A percentile compares a stretch with the other conserved stretches of the same genome.
phyloP scores from a whole-genome alignment of 805 yeast genomes.

The Metschnikowia hibisci region DNA sequence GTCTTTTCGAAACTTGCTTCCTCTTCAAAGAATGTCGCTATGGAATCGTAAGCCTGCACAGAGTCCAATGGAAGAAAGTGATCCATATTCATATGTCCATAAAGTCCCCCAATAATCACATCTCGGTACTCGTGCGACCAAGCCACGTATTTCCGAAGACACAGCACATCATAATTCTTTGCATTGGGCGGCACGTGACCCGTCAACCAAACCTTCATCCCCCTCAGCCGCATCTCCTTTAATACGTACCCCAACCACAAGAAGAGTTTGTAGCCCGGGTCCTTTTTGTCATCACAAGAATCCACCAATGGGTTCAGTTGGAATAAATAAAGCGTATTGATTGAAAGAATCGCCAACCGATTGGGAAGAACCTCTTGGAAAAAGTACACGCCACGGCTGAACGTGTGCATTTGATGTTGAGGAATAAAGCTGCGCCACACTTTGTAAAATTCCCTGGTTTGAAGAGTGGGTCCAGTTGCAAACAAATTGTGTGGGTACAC shows the following conservation, averaged over 20 bases:
- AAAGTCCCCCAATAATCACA: slow-evolving; percentile 75
- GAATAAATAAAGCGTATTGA: slow-evolving; percentile 73
- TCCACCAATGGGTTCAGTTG: slow-evolving; percentile 80
- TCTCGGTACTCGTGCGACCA: slow-evolving; percentile 85
- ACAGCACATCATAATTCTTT: slow-evolving; percentile 69
- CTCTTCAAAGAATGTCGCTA: slow-evolving; percentile 18
- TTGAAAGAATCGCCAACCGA: slow-evolving; percentile 70
- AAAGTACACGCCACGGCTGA: slow-evolving; percentile 71
- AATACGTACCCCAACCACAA: slow-evolving; percentile 75
- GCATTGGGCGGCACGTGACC: slow-evolving; percentile 89
- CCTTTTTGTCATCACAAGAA: slow-evolving; percentile 63
- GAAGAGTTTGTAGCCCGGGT: slow-evolving; percentile 77
- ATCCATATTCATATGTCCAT: slow-evolving; percentile 88
- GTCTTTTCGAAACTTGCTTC: background rate
- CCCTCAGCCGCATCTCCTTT: slow-evolving; percentile 65
- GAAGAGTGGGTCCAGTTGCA: slow-evolving; percentile 84
- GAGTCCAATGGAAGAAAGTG: slow-evolving; percentile 79
- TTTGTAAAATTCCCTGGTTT: slow-evolving; percentile 69
- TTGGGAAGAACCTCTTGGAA: slow-evolving; percentile 77
- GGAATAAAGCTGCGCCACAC: slow-evolving; percentile 77
- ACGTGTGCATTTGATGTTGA: slow-evolving; percentile 68
- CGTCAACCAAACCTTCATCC: slow-evolving; percentile 80
- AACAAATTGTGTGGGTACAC: slow-evolving; percentile 86
- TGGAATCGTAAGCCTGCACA: slow-evolving; percentile 57
- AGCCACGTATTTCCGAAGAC: slow-evolving; percentile 70